phyloP scores from a whole-genome alignment of 768 basidiomycete genomes.

The Boletus sp. region DNA sequence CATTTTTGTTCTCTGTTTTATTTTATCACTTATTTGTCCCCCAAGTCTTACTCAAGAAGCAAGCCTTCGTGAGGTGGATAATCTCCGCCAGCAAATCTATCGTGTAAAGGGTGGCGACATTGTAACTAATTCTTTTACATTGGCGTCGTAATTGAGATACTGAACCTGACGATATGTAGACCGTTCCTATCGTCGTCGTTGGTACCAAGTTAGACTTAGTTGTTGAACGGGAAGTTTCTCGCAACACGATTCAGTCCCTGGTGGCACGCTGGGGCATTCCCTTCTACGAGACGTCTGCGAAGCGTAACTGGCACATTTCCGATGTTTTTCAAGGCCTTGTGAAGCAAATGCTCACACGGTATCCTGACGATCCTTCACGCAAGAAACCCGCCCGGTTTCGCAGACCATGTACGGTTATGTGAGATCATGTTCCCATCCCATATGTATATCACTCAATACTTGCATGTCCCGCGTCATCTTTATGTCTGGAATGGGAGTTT shows the following conservation, averaged over 20 bases:
- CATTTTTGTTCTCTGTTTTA: not conserved
- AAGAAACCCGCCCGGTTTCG: constrained; percentile 30
- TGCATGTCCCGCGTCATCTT: not conserved
- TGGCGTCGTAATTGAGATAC: not conserved
- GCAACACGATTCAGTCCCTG: constrained; percentile 59
- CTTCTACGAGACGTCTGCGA: constrained; percentile 88
- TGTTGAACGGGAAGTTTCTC: constrained; percentile 76
- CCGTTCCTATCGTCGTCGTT: constrained; percentile 79
- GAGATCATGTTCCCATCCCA: constrained; percentile 13
- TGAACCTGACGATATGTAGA: constrained; percentile 34
- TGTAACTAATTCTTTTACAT: constrained; percentile 36
- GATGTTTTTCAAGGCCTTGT: constrained; percentile 80
- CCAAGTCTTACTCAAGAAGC: constrained; percentile 77
- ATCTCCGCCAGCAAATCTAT: constrained; percentile 77
- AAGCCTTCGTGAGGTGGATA: constrained; percentile 76
- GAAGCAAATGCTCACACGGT: constrained; percentile 67
- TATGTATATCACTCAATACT: constrained; percentile 8
- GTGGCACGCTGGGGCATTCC: constrained; percentile 67
- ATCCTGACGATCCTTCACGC: constrained; percentile 46
- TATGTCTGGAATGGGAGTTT: constrained; percentile 4
- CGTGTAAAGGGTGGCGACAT: constrained; percentile 72
- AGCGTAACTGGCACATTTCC: constrained; percentile 74
- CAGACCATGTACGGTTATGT: constrained; percentile 40
- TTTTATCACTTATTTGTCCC: not conserved
- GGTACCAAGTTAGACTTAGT: constrained; percentile 84